Evolutionary conservation across 345 rosid species (phyloP), one percentile per base, ranked within the genome.

Genomic region (Eucalyptus guilfoylei): DNA sequence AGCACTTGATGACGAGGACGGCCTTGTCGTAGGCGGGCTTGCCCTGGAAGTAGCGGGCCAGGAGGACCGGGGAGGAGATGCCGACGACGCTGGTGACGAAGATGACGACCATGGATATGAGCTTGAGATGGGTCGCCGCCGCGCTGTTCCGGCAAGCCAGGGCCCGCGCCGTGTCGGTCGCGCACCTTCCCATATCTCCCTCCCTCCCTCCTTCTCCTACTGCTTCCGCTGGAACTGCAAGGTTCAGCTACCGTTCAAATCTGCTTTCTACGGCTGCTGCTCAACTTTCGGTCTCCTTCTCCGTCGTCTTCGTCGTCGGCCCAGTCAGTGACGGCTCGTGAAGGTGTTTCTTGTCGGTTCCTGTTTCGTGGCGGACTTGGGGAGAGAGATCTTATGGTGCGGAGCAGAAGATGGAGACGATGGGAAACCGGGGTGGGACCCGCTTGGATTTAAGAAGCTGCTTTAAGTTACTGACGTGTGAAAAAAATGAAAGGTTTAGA

Each of bases 1-100:
- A 97, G 92, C 99, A 96, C 91, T 97, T 97, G 83, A 97, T 94
- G 7, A 94, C 45, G 8, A 96, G 95, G 37, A 94, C 90, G 19
- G 97, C 95, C 90, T 93, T 95, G 87, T 95, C 98, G 92, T 97
- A 96, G 21, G 93, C 91, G 69, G 99, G 96, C 88, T 94, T 97
- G 2, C 99, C 98, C 3, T 93, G 97, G 89, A 97, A 97, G 88
- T 89, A 93, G 30, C 95, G 96, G 34, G 99, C 98, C 28, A 97
- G 92, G 42, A 96, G 86, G 54, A 96, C 96, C 0, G 99, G 99
- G 17, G 89, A 91, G 7, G 96, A 93, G 87, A 97, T 94, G 7
- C 99, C 99, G 47, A 93, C 8, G 89, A 94, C 92, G 90, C 98
- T 97, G 7, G 99, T 93, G 89, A 95, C 47, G 92, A 96, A 96